These are phyloP conservation scores for Trichophyton simii DNA, from an alignment of 2,329 filamentous ascomycete genomes.

Conservation along the genomic window DNA sequence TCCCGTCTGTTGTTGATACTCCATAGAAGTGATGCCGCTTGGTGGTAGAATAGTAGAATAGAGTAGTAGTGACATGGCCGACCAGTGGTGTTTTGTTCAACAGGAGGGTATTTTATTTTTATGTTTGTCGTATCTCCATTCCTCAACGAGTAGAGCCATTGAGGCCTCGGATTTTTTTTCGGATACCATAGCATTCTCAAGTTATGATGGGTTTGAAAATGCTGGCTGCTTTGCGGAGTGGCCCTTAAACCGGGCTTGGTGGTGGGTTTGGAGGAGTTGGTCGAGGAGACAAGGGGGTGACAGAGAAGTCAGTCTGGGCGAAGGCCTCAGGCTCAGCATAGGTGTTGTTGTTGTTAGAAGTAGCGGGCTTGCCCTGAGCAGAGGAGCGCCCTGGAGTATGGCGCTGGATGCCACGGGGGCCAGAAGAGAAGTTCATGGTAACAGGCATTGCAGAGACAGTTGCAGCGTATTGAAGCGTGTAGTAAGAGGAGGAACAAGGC, in stretches of 20 bases:
- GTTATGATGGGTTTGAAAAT: background rate
- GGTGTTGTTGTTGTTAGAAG: background rate
- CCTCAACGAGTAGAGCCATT: background rate
- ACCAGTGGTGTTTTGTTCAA: background rate
- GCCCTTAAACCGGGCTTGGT: constrained; percentile 24
- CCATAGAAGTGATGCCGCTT: background rate
- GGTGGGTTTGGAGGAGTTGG: constrained; percentile 30
- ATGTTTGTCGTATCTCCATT: background rate
- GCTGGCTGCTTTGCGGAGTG: background rate
- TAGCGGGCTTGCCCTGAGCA: background rate
- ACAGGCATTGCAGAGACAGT: background rate
- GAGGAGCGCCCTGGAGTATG: background rate
- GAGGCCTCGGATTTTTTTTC: background rate
- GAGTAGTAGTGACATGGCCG: background rate
- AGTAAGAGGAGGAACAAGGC: background rate
- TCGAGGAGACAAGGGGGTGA: constrained; percentile 20
- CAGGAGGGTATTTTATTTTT: background rate
- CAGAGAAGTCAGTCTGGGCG: constrained; percentile 3
- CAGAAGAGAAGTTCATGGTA: background rate
- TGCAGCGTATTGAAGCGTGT: background rate
- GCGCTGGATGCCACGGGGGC: background rate
- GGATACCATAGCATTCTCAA: background rate
- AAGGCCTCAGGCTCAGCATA: background rate
- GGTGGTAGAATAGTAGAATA: background rate
- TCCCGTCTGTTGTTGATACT: background rate